Percentiles rank a stretch among this genome's conserved stretches.
Conservation (phyloP, 1,284 basidiomycete species). For the Ceratobasidium papillatum region DNA sequence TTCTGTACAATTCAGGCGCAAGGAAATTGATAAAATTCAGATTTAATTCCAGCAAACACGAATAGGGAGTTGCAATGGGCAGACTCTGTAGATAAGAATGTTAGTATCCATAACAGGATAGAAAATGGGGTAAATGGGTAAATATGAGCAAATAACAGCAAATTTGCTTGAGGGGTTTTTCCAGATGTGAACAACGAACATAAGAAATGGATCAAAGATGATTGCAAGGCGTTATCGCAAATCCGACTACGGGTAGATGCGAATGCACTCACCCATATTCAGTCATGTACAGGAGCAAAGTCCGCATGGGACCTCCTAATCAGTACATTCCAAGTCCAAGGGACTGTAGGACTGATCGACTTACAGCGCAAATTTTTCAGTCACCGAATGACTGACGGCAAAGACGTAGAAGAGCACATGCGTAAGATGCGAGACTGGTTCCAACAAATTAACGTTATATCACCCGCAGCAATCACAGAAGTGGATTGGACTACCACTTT, state of each 20-base stretch:
- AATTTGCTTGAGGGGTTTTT: no score
- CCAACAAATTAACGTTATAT: neutral
- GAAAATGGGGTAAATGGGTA: no score
- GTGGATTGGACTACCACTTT: neutral
- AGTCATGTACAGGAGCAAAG: neutral
- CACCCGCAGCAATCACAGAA: neutral
- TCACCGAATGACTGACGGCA: neutral
- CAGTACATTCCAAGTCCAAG: neutral
- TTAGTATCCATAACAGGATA: no score
- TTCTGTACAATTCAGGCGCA: no score
- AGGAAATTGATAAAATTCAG: no score
- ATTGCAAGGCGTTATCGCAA: neutral
- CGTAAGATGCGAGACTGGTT: neutral
- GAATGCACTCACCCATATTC: neutral
- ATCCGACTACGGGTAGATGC: neutral
- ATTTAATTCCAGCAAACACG: no score
- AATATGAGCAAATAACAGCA: no score
- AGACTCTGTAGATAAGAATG: no score
- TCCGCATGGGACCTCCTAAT: neutral
- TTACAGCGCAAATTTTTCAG: neutral
- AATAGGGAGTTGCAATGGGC: no score
- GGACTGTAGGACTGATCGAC: neutral
- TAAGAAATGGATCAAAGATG: neutral
- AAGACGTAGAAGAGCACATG: slow-evolving; percentile 6
- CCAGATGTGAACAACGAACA: neutral